Evolutionary conservation across 1,284 basidiomycete species (phyloP).

Genomic region (Ganoderma multipileum): DNA sequence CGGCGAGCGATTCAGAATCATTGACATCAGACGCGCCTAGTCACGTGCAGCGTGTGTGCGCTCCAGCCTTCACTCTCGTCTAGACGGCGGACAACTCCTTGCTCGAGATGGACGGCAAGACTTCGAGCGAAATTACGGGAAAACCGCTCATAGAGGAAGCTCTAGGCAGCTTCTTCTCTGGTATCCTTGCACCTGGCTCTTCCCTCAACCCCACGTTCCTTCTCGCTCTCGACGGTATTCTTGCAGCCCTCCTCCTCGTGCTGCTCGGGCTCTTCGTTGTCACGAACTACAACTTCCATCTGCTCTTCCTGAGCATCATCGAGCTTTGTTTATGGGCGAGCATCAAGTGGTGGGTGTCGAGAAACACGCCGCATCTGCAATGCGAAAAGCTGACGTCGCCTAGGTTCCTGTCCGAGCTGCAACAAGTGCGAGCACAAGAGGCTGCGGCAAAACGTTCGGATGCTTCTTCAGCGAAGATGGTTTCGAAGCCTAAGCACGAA

Average conservation of each 20-base stretch:
- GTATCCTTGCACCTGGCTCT: conserved; percentile 74
- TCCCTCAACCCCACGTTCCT: conserved; percentile 75
- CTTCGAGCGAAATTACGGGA: background rate
- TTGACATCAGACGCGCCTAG: conserved; percentile 16
- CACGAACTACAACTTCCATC: conserved; percentile 67
- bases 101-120: conserved; percentile 9
- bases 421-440: conserved; percentile 28
- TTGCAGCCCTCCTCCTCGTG: conserved; percentile 62
- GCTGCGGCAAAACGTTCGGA: background rate
- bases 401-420: conserved; percentile 51
- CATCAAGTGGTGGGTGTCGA: conserved; percentile 69
- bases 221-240: conserved; percentile 65
- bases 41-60: conserved; percentile 22
- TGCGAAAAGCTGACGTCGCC: background rate
- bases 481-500: conserved; percentile 29
- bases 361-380: background rate
- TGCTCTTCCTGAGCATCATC: conserved; percentile 67
- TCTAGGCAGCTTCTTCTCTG: conserved; percentile 26
- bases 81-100: background rate
- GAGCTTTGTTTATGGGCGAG: conserved; percentile 75
- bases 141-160: background rate
- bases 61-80: background rate
- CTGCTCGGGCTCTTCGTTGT: conserved; percentile 60
- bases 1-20: too few species aligned
- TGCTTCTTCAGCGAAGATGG: conserved; percentile 5